A percentile compares a stretch with the other conserved stretches of the same genome.
Conservation (phyloP, 2,329 filamentous ascomycete genomes). For the Colletotrichum musicola region DNA sequence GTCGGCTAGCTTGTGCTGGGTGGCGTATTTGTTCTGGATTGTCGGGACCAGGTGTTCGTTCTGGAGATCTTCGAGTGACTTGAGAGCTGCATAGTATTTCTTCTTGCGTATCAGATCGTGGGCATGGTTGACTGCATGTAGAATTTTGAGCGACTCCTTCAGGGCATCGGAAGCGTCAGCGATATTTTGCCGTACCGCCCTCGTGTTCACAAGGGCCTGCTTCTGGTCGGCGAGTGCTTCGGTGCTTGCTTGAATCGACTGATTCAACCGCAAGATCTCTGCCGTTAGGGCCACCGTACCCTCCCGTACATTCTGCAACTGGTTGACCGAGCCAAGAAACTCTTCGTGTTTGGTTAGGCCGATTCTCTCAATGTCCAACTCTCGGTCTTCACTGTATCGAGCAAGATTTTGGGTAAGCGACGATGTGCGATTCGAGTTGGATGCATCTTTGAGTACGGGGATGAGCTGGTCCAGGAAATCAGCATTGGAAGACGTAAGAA, state of each 20-base stretch:
- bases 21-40: constrained; percentile 85
- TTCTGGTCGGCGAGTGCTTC: constrained; percentile 96
- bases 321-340: constrained; percentile 93
- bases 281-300: constrained; percentile 89
- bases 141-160: constrained; percentile 90
- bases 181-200: constrained; percentile 93
- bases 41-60: constrained; percentile 88
- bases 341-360: constrained; percentile 97
- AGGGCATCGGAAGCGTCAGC: constrained; percentile 91
- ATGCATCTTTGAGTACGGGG: constrained; percentile 91
- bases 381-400: constrained; percentile 86
- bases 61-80: constrained; percentile 93
- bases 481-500: constrained; percentile 88
- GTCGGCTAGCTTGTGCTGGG: constrained; percentile 93
- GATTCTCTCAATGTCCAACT: constrained; percentile 92
- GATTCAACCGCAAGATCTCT: constrained; percentile 92
- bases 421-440: constrained; percentile 77
- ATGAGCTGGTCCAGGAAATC: constrained; percentile 98
- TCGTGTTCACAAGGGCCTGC: constrained; percentile 91
- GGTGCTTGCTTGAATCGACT: constrained; percentile 94
- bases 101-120: constrained; percentile 93
- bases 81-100: constrained; percentile 94
- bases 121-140: constrained; percentile 93
- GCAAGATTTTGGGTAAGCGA: constrained; percentile 83
- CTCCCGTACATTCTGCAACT: constrained; percentile 91